phyloP scores from a whole-genome alignment of 2,329 filamentous ascomycete species.

The Fusarium solani-melongenae region DNA sequence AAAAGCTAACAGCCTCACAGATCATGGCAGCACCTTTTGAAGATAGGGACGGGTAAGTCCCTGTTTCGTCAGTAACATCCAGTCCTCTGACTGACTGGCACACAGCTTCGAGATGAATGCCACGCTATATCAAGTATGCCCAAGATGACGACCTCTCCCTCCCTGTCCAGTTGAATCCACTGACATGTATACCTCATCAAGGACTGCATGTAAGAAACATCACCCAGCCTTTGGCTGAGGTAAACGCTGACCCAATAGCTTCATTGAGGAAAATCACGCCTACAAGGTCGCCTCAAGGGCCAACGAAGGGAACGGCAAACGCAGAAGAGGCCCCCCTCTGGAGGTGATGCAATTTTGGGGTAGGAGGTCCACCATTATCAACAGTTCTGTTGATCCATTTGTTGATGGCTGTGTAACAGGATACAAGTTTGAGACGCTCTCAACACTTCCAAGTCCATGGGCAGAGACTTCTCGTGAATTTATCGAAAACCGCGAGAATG shows the following conservation, averaged over 20 bases:
- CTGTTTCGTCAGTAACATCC: neutral
- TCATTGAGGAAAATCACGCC: constrained; percentile 90
- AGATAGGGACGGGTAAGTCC: constrained; percentile 76
- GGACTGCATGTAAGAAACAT: constrained; percentile 63
- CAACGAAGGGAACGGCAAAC: constrained; percentile 58
- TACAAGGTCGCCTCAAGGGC: constrained; percentile 74
- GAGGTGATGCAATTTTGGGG: constrained; percentile 95
- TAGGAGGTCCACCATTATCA: constrained; percentile 48
- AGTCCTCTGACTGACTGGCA: constrained; percentile 28
- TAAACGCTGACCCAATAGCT: constrained; percentile 62
- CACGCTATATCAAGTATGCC: constrained; percentile 84
- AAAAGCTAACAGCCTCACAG: constrained; percentile 57
- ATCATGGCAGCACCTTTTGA: constrained; percentile 89
- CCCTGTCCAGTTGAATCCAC: neutral
- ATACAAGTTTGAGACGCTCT: constrained; percentile 95
- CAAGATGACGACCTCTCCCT: constrained; percentile 38
- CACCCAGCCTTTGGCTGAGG: neutral
- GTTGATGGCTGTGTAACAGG: constrained; percentile 59
- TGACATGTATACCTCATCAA: constrained; percentile 44
- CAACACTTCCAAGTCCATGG: constrained; percentile 81
- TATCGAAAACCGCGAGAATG: constrained; percentile 79
- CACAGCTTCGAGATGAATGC: constrained; percentile 94
- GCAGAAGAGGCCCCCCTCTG: constrained; percentile 62
- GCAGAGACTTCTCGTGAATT: constrained; percentile 76
- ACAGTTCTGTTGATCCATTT: neutral